A percentile compares a stretch with the other conserved stretches of the same genome.
phyloP scores from a whole-genome alignment of 2,329 filamentous ascomycete species.

The Sclerotinia borealis region DNA sequence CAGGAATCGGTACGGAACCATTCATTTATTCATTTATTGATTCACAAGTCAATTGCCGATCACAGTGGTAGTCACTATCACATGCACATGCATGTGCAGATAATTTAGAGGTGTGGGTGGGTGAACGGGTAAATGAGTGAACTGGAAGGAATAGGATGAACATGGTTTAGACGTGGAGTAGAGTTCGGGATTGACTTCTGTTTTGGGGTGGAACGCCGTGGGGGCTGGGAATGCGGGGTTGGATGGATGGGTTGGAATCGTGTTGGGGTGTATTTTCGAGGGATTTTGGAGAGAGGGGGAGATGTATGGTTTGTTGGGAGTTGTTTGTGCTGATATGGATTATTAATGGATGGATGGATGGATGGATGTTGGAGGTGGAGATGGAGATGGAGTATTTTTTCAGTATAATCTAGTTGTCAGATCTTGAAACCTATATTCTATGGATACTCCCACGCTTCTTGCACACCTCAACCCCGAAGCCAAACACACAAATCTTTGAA shows the following conservation, averaged over 20 bases:
- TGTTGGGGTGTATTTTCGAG: neutral
- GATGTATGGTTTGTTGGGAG: neutral
- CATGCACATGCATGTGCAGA: conserved; percentile 9
- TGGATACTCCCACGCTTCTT: neutral
- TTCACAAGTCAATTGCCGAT: neutral
- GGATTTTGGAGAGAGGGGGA: neutral
- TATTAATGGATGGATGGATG: neutral
- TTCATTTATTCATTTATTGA: neutral
- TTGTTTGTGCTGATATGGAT: too few species aligned
- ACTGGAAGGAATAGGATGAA: too few species aligned
- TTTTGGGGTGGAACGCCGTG: neutral
- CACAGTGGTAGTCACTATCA: conserved; percentile 8
- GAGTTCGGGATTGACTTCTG: neutral
- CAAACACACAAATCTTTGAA: too few species aligned
- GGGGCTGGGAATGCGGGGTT: conserved; percentile 1
- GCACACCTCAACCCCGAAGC: neutral
- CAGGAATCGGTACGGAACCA: neutral
- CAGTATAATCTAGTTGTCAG: neutral
- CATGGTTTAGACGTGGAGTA: conserved; percentile 4
- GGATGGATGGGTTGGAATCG: neutral
- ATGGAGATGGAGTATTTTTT: too few species aligned
- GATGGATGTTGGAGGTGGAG: neutral
- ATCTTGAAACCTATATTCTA: too few species aligned
- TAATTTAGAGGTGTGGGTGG: neutral
- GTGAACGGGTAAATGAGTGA: too few species aligned